Conservation (phyloP, 306 rosid genomes). For the Chamaecrista fasciculata region DNA sequence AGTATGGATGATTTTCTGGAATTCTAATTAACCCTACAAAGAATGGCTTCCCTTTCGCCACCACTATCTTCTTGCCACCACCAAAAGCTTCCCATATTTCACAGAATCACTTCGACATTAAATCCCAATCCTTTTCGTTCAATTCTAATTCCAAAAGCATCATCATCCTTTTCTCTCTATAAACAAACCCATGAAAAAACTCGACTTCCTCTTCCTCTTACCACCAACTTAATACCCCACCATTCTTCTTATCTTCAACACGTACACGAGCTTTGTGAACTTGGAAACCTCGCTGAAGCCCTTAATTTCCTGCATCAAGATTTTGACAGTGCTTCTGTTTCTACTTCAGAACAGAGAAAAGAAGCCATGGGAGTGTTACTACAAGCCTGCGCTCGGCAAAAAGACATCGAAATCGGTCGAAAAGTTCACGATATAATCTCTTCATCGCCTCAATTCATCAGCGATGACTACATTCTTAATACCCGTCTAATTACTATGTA, state of each 20-base stretch:
- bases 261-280: constrained; percentile 46
- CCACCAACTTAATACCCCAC: background rate
- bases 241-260: constrained; percentile 37
- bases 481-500: constrained; percentile 77
- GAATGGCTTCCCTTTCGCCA: constrained; percentile 43
- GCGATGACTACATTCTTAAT: constrained; percentile 54
- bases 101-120: background rate
- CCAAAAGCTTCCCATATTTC: background rate
- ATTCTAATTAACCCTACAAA: too few relatives aligned
- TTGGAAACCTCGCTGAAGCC: constrained; percentile 53
- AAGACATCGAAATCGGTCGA: constrained; percentile 54
- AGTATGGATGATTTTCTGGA: too few relatives aligned
- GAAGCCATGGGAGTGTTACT: constrained; percentile 49
- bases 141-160: constrained; percentile 32
- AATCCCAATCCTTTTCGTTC: constrained; percentile 3
- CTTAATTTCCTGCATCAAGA: constrained; percentile 39
- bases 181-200: constrained; percentile 23
- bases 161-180: constrained; percentile 37
- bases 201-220: background rate
- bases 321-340: constrained; percentile 27
- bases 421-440: constrained; percentile 49
- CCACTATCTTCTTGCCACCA: too few relatives aligned
- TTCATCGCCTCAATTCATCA: constrained; percentile 35
- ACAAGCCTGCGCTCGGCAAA: constrained; percentile 53
- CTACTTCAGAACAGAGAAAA: constrained; percentile 26